Evolutionary conservation across 805 yeast genomes (phyloP).

Genomic region (Barnettozyma sp.): DNA sequence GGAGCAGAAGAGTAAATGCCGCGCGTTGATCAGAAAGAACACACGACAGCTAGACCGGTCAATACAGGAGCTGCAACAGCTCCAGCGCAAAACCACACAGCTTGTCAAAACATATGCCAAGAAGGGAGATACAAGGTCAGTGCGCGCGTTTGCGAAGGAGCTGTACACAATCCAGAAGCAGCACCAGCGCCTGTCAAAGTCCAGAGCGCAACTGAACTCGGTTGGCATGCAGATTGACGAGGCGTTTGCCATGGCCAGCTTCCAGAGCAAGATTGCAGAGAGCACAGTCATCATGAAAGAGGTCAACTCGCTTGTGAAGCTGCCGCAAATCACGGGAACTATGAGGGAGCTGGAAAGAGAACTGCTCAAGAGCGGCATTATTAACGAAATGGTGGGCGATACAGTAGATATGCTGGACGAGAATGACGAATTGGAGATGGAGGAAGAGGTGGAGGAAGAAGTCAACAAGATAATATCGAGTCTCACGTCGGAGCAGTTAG

Average conservation of each 20-base stretch:
- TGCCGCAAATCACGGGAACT: conserved; percentile 75
- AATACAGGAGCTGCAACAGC: conserved; percentile 47
- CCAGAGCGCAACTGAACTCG: conserved; percentile 81
- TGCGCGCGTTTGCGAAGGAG: conserved; percentile 77
- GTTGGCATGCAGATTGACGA: conserved; percentile 87
- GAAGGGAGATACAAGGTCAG: conserved; percentile 68
- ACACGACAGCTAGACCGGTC: conserved; percentile 73
- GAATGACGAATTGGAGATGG: conserved; percentile 57
- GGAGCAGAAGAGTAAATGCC: conserved; percentile 76
- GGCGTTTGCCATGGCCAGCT: conserved; percentile 76
- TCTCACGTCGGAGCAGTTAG: conserved; percentile 37
- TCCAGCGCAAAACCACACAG: conserved; percentile 72
- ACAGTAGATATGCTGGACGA: conserved; percentile 66
- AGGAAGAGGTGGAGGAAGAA: conserved; percentile 57
- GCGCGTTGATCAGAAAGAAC: conserved; percentile 73
- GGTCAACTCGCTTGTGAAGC: conserved; percentile 65
- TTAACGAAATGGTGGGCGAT: conserved; percentile 94
- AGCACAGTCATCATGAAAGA: conserved; percentile 83
- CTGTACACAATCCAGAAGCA: conserved; percentile 67
- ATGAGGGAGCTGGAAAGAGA: conserved; percentile 86
- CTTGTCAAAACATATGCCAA: conserved; percentile 70
- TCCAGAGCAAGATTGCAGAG: conserved; percentile 74
- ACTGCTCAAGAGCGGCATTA: conserved; percentile 76
- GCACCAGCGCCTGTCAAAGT: conserved; percentile 61
- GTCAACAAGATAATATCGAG: conserved; percentile 55